A percentile compares a stretch with the other conserved stretches of the same genome.
Conservation (phyloP, 2,329 filamentous ascomycete genomes). For the Monosporascus sp. region DNA sequence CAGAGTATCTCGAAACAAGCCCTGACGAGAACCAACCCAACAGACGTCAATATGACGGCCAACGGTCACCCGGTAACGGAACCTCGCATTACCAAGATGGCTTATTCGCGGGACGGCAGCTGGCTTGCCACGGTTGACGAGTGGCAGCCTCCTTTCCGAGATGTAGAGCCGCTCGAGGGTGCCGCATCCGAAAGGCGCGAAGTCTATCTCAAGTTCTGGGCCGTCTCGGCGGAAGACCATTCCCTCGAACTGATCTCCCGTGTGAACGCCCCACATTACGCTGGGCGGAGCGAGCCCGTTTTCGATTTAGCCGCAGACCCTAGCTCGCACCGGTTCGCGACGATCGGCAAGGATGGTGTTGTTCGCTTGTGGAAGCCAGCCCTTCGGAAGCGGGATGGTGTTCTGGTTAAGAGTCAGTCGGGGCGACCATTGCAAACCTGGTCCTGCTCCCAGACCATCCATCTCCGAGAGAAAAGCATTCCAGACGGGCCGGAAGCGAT, state of each 20-base stretch:
- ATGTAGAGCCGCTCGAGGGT: conserved; percentile 54
- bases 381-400: conserved; percentile 61
- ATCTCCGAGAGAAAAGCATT: conserved; percentile 39
- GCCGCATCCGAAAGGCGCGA: conserved; percentile 54
- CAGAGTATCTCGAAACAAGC: conserved; percentile 82
- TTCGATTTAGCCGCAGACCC: conserved; percentile 71
- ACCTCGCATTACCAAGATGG: conserved; percentile 69
- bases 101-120: conserved; percentile 71
- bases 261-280: conserved; percentile 75
- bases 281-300: conserved; percentile 50
- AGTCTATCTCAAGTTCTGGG: conserved; percentile 87
- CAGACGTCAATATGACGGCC: conserved; percentile 69
- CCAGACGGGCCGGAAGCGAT: conserved; percentile 28
- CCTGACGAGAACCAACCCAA: conserved; percentile 80
- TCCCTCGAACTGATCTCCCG: conserved; percentile 72
- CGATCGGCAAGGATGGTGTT: conserved; percentile 73
- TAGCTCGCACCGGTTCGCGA: conserved; percentile 67
- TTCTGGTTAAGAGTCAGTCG: conserved; percentile 53
- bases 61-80: conserved; percentile 68
- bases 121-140: conserved; percentile 93
- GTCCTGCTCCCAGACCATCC: conserved; percentile 59
- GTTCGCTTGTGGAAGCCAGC: conserved; percentile 80
- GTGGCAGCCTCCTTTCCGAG: conserved; percentile 70
- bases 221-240: conserved; percentile 51
- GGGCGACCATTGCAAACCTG: conserved; percentile 64